Conservation (phyloP, 345 rosid species). For the Excoecaria agallocha region DNA sequence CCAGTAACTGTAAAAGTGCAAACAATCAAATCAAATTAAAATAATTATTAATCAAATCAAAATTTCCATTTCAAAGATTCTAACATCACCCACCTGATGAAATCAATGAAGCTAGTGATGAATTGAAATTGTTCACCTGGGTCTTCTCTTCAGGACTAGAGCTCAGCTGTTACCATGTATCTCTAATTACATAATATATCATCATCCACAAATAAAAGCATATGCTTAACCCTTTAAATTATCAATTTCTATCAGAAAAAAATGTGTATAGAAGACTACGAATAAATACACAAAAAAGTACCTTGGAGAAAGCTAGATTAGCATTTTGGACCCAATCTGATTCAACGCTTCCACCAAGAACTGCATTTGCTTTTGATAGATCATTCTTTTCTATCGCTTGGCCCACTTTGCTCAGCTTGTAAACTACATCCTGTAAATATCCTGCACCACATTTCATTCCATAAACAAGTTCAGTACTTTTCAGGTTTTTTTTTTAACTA, state of each 20-base stretch:
- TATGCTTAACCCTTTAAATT: no score
- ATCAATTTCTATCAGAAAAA: no score
- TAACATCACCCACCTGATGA: slow-evolving; percentile 57
- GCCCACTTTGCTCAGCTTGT: slow-evolving; percentile 85
- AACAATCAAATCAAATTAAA: background rate
- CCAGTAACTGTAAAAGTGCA: slow-evolving; percentile 46
- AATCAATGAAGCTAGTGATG: slow-evolving; percentile 70
- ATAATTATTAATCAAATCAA: background rate
- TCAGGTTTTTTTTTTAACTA: no score
- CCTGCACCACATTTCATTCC: slow-evolving; percentile 38
- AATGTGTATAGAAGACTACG: no score
- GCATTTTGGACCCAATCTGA: slow-evolving; percentile 75
- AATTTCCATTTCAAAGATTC: background rate
- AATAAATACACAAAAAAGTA: slow-evolving; percentile 3
- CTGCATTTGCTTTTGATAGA: slow-evolving; percentile 58
- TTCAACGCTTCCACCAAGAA: slow-evolving; percentile 65
- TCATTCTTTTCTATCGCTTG: slow-evolving; percentile 88
- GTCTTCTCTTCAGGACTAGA: slow-evolving; percentile 61
- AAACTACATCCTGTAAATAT: slow-evolving; percentile 83
- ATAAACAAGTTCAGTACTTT: no score
- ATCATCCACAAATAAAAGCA: no score
- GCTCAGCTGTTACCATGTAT: slow-evolving; percentile 52
- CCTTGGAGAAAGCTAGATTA: slow-evolving; percentile 73
- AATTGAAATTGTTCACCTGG: slow-evolving; percentile 67
- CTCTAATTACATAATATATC: no score